Evolutionary conservation across 129 eudicot species (phyloP).

Genomic region (Artemisia argyi): DNA sequence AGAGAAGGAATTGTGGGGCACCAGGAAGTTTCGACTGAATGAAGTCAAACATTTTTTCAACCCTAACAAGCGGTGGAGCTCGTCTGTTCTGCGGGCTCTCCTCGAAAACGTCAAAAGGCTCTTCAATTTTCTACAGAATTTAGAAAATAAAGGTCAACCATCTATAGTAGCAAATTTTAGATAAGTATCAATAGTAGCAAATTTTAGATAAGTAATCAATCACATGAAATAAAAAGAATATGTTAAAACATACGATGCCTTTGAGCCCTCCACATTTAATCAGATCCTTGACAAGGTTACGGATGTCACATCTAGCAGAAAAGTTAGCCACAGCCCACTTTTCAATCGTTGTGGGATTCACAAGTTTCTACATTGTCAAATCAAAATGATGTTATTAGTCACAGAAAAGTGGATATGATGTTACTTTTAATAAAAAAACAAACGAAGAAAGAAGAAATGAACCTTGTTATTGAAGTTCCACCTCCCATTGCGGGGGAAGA

Average conservation of each 20-base stretch:
- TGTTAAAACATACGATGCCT: constrained; percentile 44
- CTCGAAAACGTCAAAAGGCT: constrained; percentile 55
- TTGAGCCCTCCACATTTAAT: constrained; percentile 44
- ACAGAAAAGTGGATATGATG: background rate
- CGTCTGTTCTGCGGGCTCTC: constrained; percentile 69
- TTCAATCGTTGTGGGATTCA: constrained; percentile 43
- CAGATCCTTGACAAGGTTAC: constrained; percentile 35
- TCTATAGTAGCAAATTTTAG: background rate
- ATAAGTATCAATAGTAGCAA: background rate
- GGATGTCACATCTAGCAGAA: constrained; percentile 55
- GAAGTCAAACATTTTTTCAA: constrained; percentile 81
- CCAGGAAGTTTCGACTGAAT: constrained; percentile 62
- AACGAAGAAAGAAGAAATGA: background rate
- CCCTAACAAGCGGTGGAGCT: constrained; percentile 70
- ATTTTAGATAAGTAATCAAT: background rate
- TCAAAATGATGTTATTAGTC: background rate
- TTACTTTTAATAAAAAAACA: background rate
- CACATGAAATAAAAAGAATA: background rate
- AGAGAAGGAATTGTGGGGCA: constrained; percentile 73
- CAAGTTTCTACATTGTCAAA: constrained; percentile 31
- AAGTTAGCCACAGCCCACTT: constrained; percentile 55
- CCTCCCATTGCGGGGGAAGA: constrained; percentile 61
- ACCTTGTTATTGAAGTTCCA: constrained; percentile 84
- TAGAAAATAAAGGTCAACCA: background rate
- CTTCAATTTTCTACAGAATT: constrained; percentile 38